Evolutionary conservation across 192 early-diverging fungal species (phyloP), one percentile per base, ranked within the genome.

Genomic region (Dispira simplex): DNA sequence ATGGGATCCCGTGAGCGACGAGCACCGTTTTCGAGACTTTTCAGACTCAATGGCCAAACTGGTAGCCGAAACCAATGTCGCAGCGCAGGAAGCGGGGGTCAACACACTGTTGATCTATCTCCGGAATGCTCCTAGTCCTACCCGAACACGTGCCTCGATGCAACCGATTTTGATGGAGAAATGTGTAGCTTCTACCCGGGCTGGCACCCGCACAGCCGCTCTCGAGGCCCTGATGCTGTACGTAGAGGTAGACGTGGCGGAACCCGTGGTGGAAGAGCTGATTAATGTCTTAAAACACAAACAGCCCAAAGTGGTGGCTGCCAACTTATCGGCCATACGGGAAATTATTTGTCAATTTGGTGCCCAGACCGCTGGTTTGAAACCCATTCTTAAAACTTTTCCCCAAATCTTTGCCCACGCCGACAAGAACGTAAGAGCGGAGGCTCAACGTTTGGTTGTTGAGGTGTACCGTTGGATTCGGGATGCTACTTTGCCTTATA

Each of bases 381-480:
- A 94, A 66, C 87, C 85, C 3, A 73, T 98, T 32, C 57, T 96
- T 32, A 97, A 97, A 69, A 75, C 79, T 11, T 69, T 99, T 28
- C 77, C 90, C 28, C 90, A 92, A 68, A 75, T 96, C 28, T 98
- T 99, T 76, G 86, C 87, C 45, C 94, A 98, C 68, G 84, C 84
- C 32, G 97, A 99, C 68, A 95, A 92, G 60, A 83, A 77, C 54
- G 95, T 99, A 14, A 80, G 97, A 51, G 78, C 78, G 14, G 97
- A 99, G 78, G 88, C 90, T 8, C 72, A 78, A 72, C 66, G 67
- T 13, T 70, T 97, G 53, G 78, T 87, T 0, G 73, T 94, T 46
- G 95, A 97, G 75, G 68, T 99, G 60, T 97, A 92, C 67, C 81
- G 88, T 46, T 99, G 92, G 91, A 81, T 99, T 57, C 87, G 92